These are phyloP conservation scores for Globisporangium recalcitrans DNA, from an alignment of 352 stramenopile genomes.

Conservation along the genomic window DNA sequence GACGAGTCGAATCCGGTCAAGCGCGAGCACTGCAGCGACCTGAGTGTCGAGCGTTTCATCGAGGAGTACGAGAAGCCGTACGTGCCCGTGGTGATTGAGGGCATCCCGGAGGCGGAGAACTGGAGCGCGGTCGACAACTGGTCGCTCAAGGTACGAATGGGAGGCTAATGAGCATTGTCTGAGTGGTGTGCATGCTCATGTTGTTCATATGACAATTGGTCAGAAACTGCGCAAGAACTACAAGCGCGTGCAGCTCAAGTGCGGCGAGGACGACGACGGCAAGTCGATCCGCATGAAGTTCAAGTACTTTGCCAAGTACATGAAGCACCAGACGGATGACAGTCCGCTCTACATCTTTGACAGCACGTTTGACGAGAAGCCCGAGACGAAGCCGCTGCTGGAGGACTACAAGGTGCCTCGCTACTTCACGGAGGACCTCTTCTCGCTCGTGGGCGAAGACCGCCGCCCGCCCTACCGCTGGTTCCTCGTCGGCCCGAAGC, in stretches of 20 bases:
- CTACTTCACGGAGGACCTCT: conserved; percentile 84
- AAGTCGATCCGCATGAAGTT: conserved; percentile 78
- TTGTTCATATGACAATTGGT: background rate
- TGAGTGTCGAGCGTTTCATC: conserved; percentile 80
- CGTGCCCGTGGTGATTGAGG: conserved; percentile 79
- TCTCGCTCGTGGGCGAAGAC: conserved; percentile 78
- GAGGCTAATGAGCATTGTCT: background rate
- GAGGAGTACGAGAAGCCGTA: conserved; percentile 74
- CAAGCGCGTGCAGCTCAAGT: conserved; percentile 74
- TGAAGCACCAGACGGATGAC: conserved; percentile 78
- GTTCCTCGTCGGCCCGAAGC: conserved; percentile 92
- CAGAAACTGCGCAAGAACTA: conserved; percentile 69
- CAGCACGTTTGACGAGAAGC: conserved; percentile 88
- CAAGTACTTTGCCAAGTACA: conserved; percentile 77
- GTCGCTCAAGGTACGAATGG: conserved; percentile 46
- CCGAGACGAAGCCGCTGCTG: conserved; percentile 69
- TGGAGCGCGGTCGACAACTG: conserved; percentile 73
- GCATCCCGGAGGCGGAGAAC: conserved; percentile 69
- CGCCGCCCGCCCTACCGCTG: conserved; percentile 93
- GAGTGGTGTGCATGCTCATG: too few relatives aligned
- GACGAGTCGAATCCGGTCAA: conserved; percentile 61
- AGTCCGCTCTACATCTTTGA: conserved; percentile 97
- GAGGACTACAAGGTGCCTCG: conserved; percentile 72
- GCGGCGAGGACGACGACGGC: conserved; percentile 75
- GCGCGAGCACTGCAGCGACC: conserved; percentile 65